Evolutionary conservation across 225 moss, liverwort and hornwort species (phyloP).

Genomic region (Lunularia cruciata): DNA sequence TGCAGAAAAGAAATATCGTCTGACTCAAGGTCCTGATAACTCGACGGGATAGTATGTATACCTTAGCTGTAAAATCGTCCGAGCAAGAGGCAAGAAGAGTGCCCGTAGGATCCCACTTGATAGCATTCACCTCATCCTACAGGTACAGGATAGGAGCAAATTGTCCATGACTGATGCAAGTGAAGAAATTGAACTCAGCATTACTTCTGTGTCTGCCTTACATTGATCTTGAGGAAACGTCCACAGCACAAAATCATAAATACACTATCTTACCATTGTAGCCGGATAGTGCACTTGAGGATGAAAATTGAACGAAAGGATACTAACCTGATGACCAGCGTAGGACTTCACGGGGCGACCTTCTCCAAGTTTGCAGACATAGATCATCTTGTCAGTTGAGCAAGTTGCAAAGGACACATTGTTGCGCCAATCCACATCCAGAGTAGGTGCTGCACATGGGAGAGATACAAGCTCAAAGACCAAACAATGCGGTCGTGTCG

Average conservation of each 20-base stretch:
- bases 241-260: not conserved
- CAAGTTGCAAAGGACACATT: constrained; percentile 97
- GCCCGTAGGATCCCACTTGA: constrained; percentile 98
- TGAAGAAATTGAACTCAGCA: not conserved
- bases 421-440: constrained; percentile 99
- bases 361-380: constrained; percentile 98
- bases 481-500: no score
- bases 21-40: no score
- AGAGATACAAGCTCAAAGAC: not conserved
- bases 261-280: no score
- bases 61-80: constrained; percentile 98
- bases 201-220: not conserved
- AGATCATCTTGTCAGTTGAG: constrained; percentile 99
- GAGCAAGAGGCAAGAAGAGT: constrained; percentile 94
- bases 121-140: constrained; percentile 98
- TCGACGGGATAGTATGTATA: constrained; percentile 8
- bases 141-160: not conserved
- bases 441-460: constrained; percentile 75
- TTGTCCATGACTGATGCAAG: not conserved
- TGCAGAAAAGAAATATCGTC: no score
- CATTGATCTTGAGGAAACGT: not conserved
- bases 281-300: no score
- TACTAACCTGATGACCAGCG: constrained; percentile 79
- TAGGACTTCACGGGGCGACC: constrained; percentile 84
- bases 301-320: not conserved